Conservation (phyloP, 1,139 yeast species). For the Nakaseomyces kungkrabaensis region DNA sequence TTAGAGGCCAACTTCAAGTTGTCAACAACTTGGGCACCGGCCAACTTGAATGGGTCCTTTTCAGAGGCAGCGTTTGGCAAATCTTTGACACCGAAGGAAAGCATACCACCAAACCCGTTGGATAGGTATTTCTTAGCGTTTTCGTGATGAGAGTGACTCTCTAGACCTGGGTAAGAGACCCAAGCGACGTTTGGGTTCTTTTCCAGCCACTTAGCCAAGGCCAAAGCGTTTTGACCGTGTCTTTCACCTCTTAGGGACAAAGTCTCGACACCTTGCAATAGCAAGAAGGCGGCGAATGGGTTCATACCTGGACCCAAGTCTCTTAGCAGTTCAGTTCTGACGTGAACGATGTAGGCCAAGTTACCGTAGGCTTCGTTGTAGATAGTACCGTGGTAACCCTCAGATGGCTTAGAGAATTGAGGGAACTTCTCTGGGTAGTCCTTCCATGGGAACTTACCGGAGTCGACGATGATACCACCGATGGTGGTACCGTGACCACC, state of each 20-base stretch:
- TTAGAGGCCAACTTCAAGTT: conserved; percentile 73
- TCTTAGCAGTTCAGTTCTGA: conserved; percentile 78
- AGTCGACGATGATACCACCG: conserved; percentile 83
- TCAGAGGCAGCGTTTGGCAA: conserved; percentile 35
- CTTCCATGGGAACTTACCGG: conserved; percentile 88
- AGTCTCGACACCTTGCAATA: conserved; percentile 88
- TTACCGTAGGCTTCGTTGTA: conserved; percentile 76
- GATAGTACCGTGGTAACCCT: conserved; percentile 84
- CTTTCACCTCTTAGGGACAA: conserved; percentile 88
- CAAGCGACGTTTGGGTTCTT: conserved; percentile 62
- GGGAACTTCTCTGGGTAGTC: conserved; percentile 82
- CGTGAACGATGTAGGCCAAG: conserved; percentile 69
- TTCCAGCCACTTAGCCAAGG: conserved; percentile 71
- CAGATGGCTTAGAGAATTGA: conserved; percentile 81
- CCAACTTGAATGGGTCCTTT: conserved; percentile 52
- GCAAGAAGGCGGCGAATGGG: conserved; percentile 81
- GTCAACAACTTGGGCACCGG: conserved; percentile 79
- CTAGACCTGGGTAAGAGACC: conserved; percentile 89
- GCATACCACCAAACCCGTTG: conserved; percentile 75
- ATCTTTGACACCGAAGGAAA: conserved; percentile 80
- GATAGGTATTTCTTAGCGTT: conserved; percentile 71
- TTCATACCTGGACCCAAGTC: conserved; percentile 85
- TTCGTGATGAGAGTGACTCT: conserved; percentile 72
- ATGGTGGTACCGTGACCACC: conserved; percentile 97
- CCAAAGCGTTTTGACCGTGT: conserved; percentile 76